Evolutionary conservation across 768 basidiomycete species (phyloP).

Genomic region (Hydnomerulius pinastri): DNA sequence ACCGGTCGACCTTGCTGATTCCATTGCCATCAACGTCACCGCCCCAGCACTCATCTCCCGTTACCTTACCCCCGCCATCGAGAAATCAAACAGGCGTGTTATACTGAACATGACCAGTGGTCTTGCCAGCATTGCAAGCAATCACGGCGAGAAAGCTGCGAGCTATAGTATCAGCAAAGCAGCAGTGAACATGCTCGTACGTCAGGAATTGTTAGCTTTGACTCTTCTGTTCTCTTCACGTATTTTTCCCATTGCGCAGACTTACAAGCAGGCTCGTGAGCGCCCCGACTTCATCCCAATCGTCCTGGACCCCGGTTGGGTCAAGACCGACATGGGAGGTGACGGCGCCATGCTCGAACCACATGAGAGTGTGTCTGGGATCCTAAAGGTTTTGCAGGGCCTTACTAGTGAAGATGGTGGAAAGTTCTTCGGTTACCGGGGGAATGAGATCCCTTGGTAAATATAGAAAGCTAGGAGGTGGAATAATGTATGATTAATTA

Average conservation of each 20-base stretch:
- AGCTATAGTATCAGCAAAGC: conserved; percentile 18
- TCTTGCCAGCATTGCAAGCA: conserved; percentile 31
- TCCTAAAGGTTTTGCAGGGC: conserved; percentile 13
- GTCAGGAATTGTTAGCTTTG: conserved; percentile 17
- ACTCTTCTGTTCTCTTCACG: not conserved
- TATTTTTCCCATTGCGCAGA: not conserved
- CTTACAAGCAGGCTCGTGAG: conserved; percentile 16
- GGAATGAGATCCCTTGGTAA: conserved; percentile 17
- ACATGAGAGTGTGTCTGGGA: conserved; percentile 28
- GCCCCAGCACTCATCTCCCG: conserved; percentile 35
- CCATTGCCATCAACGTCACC: conserved; percentile 32
- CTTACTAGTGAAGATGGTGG: conserved; percentile 3
- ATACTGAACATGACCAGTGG: conserved; percentile 38
- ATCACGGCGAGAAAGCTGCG: conserved; percentile 2
- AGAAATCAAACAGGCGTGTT: conserved; percentile 32
- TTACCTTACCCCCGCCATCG: conserved; percentile 36
- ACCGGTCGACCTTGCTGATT: conserved; percentile 12
- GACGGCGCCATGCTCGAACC: conserved; percentile 30
- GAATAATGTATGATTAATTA: too few relatives aligned
- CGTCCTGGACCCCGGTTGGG: conserved; percentile 94
- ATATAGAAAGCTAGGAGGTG: too few relatives aligned
- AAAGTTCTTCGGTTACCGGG: conserved; percentile 10
- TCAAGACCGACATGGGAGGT: conserved; percentile 59
- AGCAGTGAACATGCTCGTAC: conserved; percentile 13
- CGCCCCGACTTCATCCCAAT: conserved; percentile 41